Evolutionary conservation across 2,329 filamentous ascomycete species (phyloP), one percentile per base, ranked within the genome.

Genomic region (Colletotrichum lini): DNA sequence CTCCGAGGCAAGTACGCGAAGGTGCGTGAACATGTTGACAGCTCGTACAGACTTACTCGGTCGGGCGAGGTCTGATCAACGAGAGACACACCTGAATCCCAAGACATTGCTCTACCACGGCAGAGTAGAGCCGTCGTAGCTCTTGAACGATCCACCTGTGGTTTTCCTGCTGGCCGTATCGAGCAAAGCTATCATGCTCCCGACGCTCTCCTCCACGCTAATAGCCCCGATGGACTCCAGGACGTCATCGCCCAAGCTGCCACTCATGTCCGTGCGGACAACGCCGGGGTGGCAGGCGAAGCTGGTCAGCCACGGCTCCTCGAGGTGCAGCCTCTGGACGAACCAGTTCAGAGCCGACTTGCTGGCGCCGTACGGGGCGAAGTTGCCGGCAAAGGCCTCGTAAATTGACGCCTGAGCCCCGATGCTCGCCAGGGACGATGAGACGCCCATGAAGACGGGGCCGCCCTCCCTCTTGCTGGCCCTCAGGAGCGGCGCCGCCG

Each of bases 391-490:
- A 23, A 53, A 65, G 12, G 50, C 18, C 4, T 18, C 65, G 10
- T 21, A 13, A n/a, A 42, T 9, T 18, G 30, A n/a, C 18, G 42
- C 13, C 38, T 42, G 13, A 4, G 16, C 13, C 12, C 38, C 59
- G 10, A 79, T 75, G 30, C 74, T 76, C 1, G 74, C 76, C 12
- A 78, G 49, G 1, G 47, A 66, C 2, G 77, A 75, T 4, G 74
- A 75, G n/a, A 78, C 74, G 54, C 74, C 73, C 9, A 76, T 60
- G 50, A 79, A 78, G 40, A 77, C 77, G 58, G 75, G 74, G 2
- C 16, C 7, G 9, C 8, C 12, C 9, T 9, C 18, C 16, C 35
- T 53, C 50, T 18, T 53, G 21, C 30, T 64, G 8, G 4, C 71
- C 13, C 70, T 65, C 2, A 82, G 74, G 5, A 82, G 72, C 1